These are phyloP conservation scores for Candida sp. DNA, from an alignment of 1,139 yeast species.

Conservation along the genomic window DNA sequence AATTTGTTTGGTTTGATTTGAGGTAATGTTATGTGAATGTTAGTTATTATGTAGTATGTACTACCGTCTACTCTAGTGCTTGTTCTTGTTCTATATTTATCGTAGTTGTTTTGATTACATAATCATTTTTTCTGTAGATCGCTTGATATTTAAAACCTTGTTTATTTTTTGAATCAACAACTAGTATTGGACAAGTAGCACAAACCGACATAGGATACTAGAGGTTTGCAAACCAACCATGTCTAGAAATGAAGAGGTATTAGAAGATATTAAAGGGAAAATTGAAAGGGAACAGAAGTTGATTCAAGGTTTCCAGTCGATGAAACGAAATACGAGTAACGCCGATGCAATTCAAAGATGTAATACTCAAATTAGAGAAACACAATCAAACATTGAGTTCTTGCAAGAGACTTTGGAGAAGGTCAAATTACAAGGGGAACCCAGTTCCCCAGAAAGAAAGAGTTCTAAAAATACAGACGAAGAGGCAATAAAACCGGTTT, in stretches of 20 bases:
- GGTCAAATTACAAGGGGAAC: conserved; percentile 37
- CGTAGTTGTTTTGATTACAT: too few species aligned
- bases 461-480: conserved; percentile 2
- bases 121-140: background rate
- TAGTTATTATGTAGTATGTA: too few species aligned
- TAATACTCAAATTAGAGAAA: conserved; percentile 86
- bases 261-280: conserved; percentile 71
- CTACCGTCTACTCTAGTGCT: too few species aligned
- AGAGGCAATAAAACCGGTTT: conserved; percentile 32
- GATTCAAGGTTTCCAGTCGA: conserved; percentile 80
- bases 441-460: conserved; percentile 8
- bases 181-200: background rate
- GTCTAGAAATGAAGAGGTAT: conserved; percentile 24
- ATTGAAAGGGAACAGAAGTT: conserved; percentile 86
- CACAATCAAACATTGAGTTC: conserved; percentile 87
- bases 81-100: too few species aligned
- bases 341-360: conserved; percentile 85
- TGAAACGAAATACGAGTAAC: conserved; percentile 76
- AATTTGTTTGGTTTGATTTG: too few species aligned
- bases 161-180: background rate
- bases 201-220: background rate
- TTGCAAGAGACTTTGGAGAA: conserved; percentile 74
- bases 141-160: background rate
- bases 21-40: too few species aligned
- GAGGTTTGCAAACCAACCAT: background rate